Conservation (phyloP, 805 yeast species). For the Ogataea ganodermae region DNA sequence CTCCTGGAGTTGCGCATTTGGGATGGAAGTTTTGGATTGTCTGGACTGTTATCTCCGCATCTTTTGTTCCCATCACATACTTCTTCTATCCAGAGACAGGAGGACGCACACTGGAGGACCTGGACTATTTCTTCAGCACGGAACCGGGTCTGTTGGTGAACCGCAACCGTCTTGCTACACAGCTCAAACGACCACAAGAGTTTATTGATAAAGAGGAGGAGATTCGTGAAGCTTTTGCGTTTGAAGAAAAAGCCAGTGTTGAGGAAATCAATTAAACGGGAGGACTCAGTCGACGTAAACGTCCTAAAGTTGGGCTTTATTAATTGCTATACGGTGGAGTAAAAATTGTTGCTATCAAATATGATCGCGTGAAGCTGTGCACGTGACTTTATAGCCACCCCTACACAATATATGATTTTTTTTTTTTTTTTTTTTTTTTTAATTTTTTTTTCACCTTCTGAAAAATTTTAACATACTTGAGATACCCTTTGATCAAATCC, state of each 20-base stretch:
- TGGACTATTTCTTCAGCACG: conserved; percentile 21
- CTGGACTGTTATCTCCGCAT: conserved; percentile 18
- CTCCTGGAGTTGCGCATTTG: conserved; percentile 15
- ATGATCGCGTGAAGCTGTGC: no score
- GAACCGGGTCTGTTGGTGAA: conserved; percentile 10
- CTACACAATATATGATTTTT: no score
- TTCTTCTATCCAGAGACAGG: conserved; percentile 48
- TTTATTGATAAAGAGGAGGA: conserved; percentile 16
- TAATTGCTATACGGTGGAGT: no score
- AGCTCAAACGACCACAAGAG: conserved; percentile 15
- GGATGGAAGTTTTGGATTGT: conserved; percentile 21
- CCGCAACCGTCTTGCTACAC: conserved; percentile 13
- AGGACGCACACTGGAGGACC: conserved; percentile 47
- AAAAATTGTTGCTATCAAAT: no score
- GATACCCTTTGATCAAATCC: background rate
- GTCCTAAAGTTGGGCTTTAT: no score
- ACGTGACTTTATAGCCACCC: no score
- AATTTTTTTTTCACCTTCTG: background rate
- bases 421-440: background rate
- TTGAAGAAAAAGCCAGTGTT: conserved; percentile 11
- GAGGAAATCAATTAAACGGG: no score
- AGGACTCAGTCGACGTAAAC: no score
- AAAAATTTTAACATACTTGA: background rate
- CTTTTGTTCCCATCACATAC: conserved; percentile 21
- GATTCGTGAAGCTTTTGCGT: conserved; percentile 4